Conservation (phyloP, 495 filamentous ascomycete species). For the Hyaloscypha hepaticicola region DNA sequence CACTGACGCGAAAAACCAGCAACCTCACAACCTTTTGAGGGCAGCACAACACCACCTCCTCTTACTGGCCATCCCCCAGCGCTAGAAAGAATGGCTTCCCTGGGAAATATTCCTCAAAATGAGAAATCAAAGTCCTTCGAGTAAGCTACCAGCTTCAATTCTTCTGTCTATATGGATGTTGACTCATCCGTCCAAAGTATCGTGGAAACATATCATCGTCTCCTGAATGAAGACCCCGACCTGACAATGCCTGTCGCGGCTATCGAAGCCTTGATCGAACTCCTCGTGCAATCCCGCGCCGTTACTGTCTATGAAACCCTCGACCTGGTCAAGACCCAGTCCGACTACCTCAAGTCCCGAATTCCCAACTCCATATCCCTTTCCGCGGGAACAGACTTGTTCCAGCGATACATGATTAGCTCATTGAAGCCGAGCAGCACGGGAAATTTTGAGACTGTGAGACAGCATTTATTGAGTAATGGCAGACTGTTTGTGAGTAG, state of each 20-base stretch:
- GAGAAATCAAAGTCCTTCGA: conserved; percentile 25
- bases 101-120: conserved; percentile 23
- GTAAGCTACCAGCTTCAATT: conserved; percentile 11
- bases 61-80: conserved; percentile 26
- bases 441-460: conserved; percentile 76
- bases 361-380: conserved; percentile 87
- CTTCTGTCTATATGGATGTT: background rate
- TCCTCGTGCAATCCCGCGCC: conserved; percentile 71
- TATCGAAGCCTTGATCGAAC: conserved; percentile 87
- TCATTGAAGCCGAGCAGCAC: conserved; percentile 43
- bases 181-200: conserved; percentile 43
- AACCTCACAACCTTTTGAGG: conserved; percentile 15
- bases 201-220: conserved; percentile 50
- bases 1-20: conserved; percentile 14
- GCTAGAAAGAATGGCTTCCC: conserved; percentile 29
- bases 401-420: conserved; percentile 87
- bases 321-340: conserved; percentile 73
- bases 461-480: conserved; percentile 79
- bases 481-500: conserved; percentile 79
- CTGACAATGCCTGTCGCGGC: conserved; percentile 95
- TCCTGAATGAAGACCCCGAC: conserved; percentile 65
- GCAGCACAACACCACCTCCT: conserved; percentile 31
- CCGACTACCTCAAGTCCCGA: conserved; percentile 66
- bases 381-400: conserved; percentile 91
- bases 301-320: conserved; percentile 92